Evolutionary conservation across 495 filamentous ascomycete species (phyloP), one percentile per base, ranked within the genome.

Genomic region (Amphirosellinia nigrospora): DNA sequence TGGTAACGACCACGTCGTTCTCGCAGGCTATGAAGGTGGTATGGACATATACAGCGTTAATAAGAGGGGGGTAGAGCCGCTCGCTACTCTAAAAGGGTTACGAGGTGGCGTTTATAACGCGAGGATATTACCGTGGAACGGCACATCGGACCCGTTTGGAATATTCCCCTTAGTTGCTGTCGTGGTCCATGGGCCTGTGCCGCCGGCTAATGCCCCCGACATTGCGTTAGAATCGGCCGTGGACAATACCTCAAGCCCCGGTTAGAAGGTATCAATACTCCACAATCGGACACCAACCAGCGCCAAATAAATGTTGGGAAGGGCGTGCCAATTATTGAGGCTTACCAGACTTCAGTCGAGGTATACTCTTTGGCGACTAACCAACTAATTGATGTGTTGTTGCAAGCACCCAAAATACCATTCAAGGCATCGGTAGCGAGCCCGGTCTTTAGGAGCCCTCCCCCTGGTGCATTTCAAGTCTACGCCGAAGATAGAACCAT

Each of bases 281-380:
- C 77, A 58, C 66, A 80, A 63, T 73, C 72, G 28, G 73, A 77
- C 23, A 64, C 68, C 30, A 70, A 74, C 63, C 72, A 73, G 53
- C 53, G 76, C 64, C 73, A 75, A 56, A 52, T 71, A 6, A 68
- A 30, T 45, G 53, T 66, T 39, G 69, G 69, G 45, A 71, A 77
- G 41, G 32, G 68, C 56, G 34, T 71, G 38, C 82, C 83, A 68
- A 83, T 78, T 19, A 74, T 85, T 39, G 82, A 84, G 10, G 83
- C 82, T 36, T 96, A 94, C 74, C 93, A 96, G 77, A 97, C 94
- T 1, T 89, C 90, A 0, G 93, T 95, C 4, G 93, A 97, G 67
- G 84, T 97, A 1, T 95, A 93, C 76, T 96, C 94, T 9, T 78
- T 97, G 30, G 86, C 85, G 66, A 91, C 88, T 8, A 87, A 90